Percentiles rank a stretch among this genome's conserved stretches.
These are phyloP conservation scores for Galeopsis tetrahit DNA, from an alignment of 257 asterid species.

Conservation along the genomic window DNA sequence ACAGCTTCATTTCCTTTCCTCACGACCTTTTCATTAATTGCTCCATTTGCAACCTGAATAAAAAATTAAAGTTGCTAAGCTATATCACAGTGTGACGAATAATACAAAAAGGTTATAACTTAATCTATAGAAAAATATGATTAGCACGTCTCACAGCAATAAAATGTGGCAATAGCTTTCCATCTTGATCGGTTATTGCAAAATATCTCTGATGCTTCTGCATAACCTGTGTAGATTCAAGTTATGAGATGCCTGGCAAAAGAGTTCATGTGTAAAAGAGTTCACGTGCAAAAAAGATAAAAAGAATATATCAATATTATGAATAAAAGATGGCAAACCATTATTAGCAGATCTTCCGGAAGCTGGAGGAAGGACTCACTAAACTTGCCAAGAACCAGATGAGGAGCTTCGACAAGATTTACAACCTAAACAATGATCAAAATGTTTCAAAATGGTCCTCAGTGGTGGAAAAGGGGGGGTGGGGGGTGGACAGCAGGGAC, in stretches of 20 bases:
- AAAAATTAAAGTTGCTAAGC: conserved; percentile 28
- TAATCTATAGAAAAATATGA: conserved; percentile 22
- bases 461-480: conserved; percentile 23
- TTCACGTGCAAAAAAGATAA: conserved; percentile 19
- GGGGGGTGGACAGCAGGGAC: conserved; percentile 1
- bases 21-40: conserved; percentile 76
- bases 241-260: conserved; percentile 30
- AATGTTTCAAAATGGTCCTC: conserved; percentile 29
- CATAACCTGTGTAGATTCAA: conserved; percentile 75
- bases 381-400: conserved; percentile 81
- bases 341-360: conserved; percentile 85
- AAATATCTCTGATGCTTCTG: conserved; percentile 97
- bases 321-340: conserved; percentile 57
- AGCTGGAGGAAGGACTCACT: conserved; percentile 83
- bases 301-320: conserved; percentile 20
- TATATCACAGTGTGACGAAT: conserved; percentile 11
- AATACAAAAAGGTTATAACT: conserved; percentile 12
- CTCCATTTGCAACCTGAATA: conserved; percentile 93
- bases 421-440: conserved; percentile 62
- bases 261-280: background rate
- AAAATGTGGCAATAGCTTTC: conserved; percentile 79
- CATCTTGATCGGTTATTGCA: conserved; percentile 73
- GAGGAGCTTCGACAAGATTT: conserved; percentile 97
- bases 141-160: conserved; percentile 68
- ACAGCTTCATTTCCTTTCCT: conserved; percentile 98